These are phyloP conservation scores for Aspergillus nidulans DNA, from an alignment of 495 filamentous ascomycete species.

Conservation along the genomic window DNA sequence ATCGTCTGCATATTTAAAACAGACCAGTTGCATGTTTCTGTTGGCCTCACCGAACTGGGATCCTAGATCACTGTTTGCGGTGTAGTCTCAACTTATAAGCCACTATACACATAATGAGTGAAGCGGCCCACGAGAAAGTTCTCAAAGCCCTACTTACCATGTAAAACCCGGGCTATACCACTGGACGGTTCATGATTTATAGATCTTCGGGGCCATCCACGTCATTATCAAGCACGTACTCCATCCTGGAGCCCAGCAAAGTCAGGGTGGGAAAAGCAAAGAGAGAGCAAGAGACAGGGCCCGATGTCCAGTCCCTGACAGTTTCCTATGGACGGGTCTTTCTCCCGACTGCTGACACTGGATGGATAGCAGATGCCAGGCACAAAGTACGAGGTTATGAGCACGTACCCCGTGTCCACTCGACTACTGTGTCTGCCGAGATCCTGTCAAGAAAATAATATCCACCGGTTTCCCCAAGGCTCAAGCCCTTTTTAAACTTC, in stretches of 20 bases:
- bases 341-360: too few species aligned
- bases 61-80: neutral
- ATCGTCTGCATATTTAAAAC: neutral
- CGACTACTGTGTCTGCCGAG: too few species aligned
- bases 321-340: too few species aligned
- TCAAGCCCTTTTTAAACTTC: too few species aligned
- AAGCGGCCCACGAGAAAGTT: neutral
- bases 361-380: too few species aligned
- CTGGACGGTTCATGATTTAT: neutral
- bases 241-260: neutral
- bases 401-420: too few species aligned
- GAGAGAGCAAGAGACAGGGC: neutral
- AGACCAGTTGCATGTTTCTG: neutral
- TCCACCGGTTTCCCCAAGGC: too few species aligned
- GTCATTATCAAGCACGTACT: neutral
- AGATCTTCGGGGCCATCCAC: neutral
- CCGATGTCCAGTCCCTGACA: too few species aligned
- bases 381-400: too few species aligned
- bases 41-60: neutral
- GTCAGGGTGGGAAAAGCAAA: neutral
- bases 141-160: neutral
- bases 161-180: too few species aligned
- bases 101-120: neutral
- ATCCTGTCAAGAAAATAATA: too few species aligned
- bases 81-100: neutral